Base-by-base conservation (phyloP, 495 filamentous ascomycete species). In the Margaritispora aquatica region DNA sequence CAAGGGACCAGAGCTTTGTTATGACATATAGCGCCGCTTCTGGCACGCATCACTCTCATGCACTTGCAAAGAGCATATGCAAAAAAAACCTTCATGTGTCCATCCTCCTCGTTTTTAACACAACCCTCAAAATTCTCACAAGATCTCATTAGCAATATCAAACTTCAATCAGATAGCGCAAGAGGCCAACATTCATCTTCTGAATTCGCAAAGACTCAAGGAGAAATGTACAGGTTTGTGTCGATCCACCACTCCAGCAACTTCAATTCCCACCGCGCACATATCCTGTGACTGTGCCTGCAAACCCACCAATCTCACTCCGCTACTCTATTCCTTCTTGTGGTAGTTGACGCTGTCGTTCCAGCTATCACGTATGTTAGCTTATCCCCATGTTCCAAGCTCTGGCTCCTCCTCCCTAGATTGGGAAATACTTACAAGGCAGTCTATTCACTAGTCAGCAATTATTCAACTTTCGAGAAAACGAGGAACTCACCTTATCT, bases 321-420 rank as follows among this genome's bases (percentile, higher is more conserved):
- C 15, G 19, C 19, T 29, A 1, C 19, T 22, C 58, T 41, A 48
- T 48, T 68, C 62, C 59, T 65, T 86, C 82, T 95, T 90, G 84
- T 97, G 91, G 80, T 96, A 92, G 83, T 98, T 98, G 79, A 96
- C 90, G 26, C 76, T 79, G 61, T 79, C 74, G 76, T 98, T 98
- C 94, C 94, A 98, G 87, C 90, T 94, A 71, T 62, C 20, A 38
- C 29, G 31, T 15, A 26, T 19, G 55, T 68, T 53, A 68, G 66
- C 50, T 56, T 36, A 9, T 29, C 8, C 23, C 59, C 38, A 50
- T 7, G 3, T 20, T 52, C 41, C 41, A 36, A 27, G 8, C 29
- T 19, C 19, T 13, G 4, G 26, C 47, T 24, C 47, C 11, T n/a
- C 47, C 2, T 7, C n/a, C 17, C 20, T 20, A 54, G 1, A n/a